Conservation (phyloP, 202 grass and related monocot species). For the Panicum virgatum region DNA sequence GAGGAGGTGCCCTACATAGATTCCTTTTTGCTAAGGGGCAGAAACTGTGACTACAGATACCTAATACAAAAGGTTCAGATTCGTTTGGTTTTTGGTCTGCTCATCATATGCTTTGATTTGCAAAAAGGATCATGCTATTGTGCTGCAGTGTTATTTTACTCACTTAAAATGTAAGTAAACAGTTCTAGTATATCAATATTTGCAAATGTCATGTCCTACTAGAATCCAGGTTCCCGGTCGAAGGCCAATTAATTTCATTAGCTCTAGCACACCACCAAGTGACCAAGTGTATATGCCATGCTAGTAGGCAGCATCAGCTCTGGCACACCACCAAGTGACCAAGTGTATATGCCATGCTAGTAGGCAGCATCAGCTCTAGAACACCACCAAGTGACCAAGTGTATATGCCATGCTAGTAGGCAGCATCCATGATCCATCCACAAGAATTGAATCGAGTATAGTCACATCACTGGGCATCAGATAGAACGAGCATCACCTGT, state of each 20-base stretch:
- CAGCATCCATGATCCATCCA: too few relatives aligned
- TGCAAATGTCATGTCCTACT: neutral
- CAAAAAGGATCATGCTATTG: neutral
- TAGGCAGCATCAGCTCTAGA: too few relatives aligned
- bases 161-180: neutral
- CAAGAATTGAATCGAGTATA: neutral
- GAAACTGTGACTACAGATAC: neutral
- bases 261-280: neutral
- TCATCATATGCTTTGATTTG: neutral
- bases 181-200: neutral
- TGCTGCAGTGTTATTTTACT: neutral
- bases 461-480: neutral
- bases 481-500: constrained; percentile 39
- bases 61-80: neutral
- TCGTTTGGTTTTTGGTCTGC: neutral
- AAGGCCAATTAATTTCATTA: neutral
- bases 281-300: neutral
- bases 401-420: too few relatives aligned
- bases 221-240: neutral
- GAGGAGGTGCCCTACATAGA: constrained; percentile 44
- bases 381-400: too few relatives aligned
- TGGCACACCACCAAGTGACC: too few relatives aligned
- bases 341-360: too few relatives aligned
- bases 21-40: neutral
- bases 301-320: neutral